Base-by-base conservation (phyloP, 78 protist species). In the Tieghemostelium lacteum region DNA sequence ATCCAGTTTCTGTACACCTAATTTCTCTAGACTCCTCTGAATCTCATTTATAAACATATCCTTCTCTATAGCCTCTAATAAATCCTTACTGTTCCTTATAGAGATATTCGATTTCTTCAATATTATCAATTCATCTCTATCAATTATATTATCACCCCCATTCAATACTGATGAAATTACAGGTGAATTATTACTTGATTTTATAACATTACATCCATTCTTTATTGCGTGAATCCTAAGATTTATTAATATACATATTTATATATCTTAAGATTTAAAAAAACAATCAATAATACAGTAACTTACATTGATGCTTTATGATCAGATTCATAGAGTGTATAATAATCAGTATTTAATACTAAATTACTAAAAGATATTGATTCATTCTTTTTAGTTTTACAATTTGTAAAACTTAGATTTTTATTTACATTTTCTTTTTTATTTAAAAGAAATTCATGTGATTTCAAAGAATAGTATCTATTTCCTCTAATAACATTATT, bases 181-280 rank as follows among this genome's bases (percentile, higher is more conserved):
- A 29, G 37, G 66, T 58, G 71, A 28, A 31, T 69, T 57, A 31
- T 69, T 83, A 33, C 54, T 45, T 52, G 77, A 69, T 19, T 54
- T 29, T 16, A 83, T 39, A 12, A 83, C 75, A 83, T 83, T 83
- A 58, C 89, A 83, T 26, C 88, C 89, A 83, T 83, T 83, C n/a
- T 69, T 69, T 31, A 83, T 40, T 66, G 89, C 60, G n/a, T 54
- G 26, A 22, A 69, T 69, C 36, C 74, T 76, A 29, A 10, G 26
- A 28, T 12, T 20, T 10, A 36, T 63, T 63, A 17, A 12, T 36
- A 63, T 3, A 34, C 34, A 34, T 17, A 36, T 63, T 28, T 28
- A 14, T 4, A 40, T 24, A 29, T 45, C 2, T 45, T 1, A 60
- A 29, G 5, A 62, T n/a, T 42, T 28, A 45, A 20, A 74, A 57